Base-by-base conservation (phyloP, 176 grass and related monocot species). In the Oryza australiensis region DNA sequence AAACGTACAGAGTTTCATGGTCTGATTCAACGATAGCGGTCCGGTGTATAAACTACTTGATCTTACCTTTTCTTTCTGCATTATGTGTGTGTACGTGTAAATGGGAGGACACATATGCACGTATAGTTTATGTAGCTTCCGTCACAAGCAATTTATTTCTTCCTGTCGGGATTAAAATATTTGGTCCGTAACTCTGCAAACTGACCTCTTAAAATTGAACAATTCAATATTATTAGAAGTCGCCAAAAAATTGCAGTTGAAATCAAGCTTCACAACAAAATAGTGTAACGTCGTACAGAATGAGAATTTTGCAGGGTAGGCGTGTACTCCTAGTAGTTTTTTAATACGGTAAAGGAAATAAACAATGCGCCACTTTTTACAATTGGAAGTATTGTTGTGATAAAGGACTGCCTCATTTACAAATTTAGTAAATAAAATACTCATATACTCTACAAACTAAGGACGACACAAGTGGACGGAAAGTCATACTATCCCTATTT, bases 21-120 rank as follows among this genome's bases (percentile, higher is more conserved):
- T 45, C n/a, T 75, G 38, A 65, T 65, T 85, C 37, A 57, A 42
- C n/a, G 10, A 62, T 49, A 10, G 64, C 3, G 30, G 43, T 26
- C 1, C 60, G 1, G 18, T 32, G 5, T 3, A 9, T 49, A 62
- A 51, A 76, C 5, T 64, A 70, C 15, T 40, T 37, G 22, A 5
- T 51, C 51, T 23, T 55, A 28, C 12, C 0, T 28, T 35, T 40
- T 66, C 28, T 77, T 4, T 6, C 5, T 9, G 28, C 30, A 53
- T 77, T 67, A 45, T 72, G 32, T 34, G 60, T 24, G 9, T 12
- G 12, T 57, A 75, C 24, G 8, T 20, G 29, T 5, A 38, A 68
- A 51, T 12, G 8, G 18, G 9, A 66, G 49, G 70, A 80, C 82
- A 80, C 82, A 49, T 63, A 37, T 80, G 18, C 48, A 43, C 22